A percentile compares a stretch with the other conserved stretches of the same genome.
phyloP scores from a whole-genome alignment of 148 eudicot species.

The Rheum nobile region DNA sequence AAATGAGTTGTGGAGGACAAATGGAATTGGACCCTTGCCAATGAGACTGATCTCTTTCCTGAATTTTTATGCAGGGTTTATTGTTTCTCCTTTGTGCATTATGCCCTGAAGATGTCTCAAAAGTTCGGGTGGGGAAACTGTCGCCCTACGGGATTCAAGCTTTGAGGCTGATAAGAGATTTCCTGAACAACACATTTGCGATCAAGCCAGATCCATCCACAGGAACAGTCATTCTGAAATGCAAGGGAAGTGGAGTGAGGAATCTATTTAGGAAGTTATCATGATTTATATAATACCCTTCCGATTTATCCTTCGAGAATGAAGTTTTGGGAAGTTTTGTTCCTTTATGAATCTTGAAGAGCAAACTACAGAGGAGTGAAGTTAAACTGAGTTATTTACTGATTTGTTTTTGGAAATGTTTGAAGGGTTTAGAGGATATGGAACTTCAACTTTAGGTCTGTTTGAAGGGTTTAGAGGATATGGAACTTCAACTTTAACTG shows the following conservation, averaged over 20 bases:
- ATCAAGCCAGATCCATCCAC: conserved; percentile 77
- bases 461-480: too few relatives aligned
- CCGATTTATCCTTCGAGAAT: conserved; percentile 7
- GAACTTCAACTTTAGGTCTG: too few relatives aligned
- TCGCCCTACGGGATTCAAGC: conserved; percentile 62
- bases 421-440: too few relatives aligned
- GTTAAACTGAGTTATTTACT: background rate
- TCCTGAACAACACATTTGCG: conserved; percentile 59
- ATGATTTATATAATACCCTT: conserved; percentile 16
- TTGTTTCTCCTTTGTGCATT: conserved; percentile 89
- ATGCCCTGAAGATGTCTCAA: conserved; percentile 84
- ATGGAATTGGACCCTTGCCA: background rate
- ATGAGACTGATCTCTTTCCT: background rate
- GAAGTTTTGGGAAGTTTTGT: conserved; percentile 3
- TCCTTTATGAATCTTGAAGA: background rate
- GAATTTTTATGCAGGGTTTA: conserved; percentile 41
- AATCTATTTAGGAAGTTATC: conserved; percentile 73
- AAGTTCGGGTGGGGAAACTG: conserved; percentile 82
- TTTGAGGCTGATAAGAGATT: conserved; percentile 60
- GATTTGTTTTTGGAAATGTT: too few relatives aligned
- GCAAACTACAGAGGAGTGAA: background rate
- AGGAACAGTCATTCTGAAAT: conserved; percentile 68
- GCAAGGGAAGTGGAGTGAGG: conserved; percentile 75
- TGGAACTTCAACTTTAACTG: too few relatives aligned
- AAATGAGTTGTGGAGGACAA: background rate